phyloP scores from a whole-genome alignment of 208 protist genomes.

The Wallacemonas collosoma region DNA sequence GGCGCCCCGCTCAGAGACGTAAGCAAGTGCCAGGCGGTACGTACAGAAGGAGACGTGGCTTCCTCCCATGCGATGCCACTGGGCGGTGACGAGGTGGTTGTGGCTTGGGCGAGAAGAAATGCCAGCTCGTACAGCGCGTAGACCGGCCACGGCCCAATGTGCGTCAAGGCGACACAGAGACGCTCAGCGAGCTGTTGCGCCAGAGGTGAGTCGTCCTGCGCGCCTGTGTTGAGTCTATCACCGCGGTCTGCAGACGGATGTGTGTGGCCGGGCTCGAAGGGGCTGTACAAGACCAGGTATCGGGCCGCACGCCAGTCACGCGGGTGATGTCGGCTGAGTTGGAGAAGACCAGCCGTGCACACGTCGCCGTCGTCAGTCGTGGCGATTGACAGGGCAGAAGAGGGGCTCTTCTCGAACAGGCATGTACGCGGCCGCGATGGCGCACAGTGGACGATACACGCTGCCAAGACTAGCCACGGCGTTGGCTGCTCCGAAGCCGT shows the following conservation, averaged over 20 bases:
- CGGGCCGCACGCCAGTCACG: not conserved
- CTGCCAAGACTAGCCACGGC: too few relatives aligned
- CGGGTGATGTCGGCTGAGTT: not conserved
- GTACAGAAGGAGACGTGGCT: not conserved
- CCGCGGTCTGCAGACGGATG: not conserved
- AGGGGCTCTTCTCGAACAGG: too few relatives aligned
- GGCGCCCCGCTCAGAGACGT: too few relatives aligned
- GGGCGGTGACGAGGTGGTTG: not conserved
- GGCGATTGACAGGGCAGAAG: too few relatives aligned
- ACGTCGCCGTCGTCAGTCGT: too few relatives aligned
- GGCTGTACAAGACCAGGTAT: not conserved
- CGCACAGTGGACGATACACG: too few relatives aligned
- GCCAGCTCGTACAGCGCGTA: conserved; percentile 15
- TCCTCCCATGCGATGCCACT: not conserved
- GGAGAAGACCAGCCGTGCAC: not conserved
- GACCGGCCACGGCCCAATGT: conserved; percentile 35
- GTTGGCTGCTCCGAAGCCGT: too few relatives aligned
- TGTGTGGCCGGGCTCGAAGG: not conserved
- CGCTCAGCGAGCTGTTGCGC: not conserved
- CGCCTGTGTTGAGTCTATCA: not conserved
- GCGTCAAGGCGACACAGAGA: conserved; percentile 14
- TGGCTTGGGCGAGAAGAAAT: conserved; percentile 8
- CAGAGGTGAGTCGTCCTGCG: not conserved
- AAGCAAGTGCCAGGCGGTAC: not conserved
- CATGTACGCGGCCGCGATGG: too few relatives aligned